Evolutionary conservation across 2,329 filamentous ascomycete species (phyloP).

Genomic region (Annulohypoxylon truncatum): DNA sequence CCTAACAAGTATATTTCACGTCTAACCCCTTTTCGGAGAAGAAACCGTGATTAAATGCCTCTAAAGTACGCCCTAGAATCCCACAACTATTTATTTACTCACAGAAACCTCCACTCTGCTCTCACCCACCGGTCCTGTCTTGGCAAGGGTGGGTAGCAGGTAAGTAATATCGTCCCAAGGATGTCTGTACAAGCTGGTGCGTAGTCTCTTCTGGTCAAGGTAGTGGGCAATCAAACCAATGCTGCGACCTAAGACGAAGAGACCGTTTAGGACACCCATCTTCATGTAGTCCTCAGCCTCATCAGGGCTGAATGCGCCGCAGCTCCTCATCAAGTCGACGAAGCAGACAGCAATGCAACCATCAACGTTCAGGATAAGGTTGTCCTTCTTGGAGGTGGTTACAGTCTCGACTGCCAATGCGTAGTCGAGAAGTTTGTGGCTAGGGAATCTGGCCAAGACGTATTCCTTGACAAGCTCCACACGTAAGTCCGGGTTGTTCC

Average conservation of each 20-base stretch:
- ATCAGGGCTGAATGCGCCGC: conserved; percentile 93
- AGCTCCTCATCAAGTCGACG: conserved; percentile 96
- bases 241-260: conserved; percentile 95
- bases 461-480: conserved; percentile 99
- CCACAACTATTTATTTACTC: conserved; percentile 57
- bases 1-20: conserved; percentile 34
- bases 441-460: conserved; percentile 96
- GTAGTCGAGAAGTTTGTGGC: conserved; percentile 98
- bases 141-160: conserved; percentile 82
- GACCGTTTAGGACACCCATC: conserved; percentile 99
- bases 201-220: conserved; percentile 99
- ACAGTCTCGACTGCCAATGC: conserved; percentile 97
- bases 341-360: conserved; percentile 99
- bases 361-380: conserved; percentile 99
- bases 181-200: conserved; percentile 98
- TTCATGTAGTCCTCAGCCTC: conserved; percentile 98
- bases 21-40: conserved; percentile 21
- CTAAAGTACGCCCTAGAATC: conserved; percentile 45
- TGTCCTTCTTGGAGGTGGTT: conserved; percentile 99
- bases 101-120: conserved; percentile 87
- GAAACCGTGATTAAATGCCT: conserved; percentile 29
- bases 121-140: conserved; percentile 79
- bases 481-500: conserved; percentile 99
- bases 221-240: conserved; percentile 99
- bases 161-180: conserved; percentile 99